Percentiles rank a stretch among this genome's conserved stretches.
phyloP scores from a whole-genome alignment of 139 green algal species.

The Chlamydomonas urium region DNA sequence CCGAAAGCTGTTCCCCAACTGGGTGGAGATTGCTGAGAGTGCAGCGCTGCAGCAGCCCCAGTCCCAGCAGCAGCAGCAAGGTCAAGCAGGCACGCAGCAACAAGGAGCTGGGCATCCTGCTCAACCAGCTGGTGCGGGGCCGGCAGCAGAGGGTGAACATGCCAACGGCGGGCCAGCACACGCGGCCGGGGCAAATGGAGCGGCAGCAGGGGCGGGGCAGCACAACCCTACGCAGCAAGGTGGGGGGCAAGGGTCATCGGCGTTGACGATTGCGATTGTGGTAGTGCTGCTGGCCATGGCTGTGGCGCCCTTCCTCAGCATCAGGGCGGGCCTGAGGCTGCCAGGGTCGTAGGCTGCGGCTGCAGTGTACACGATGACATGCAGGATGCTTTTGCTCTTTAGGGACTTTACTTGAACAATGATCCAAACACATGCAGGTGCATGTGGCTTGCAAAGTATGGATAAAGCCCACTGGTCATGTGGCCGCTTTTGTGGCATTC shows the following conservation, averaged over 20 bases:
- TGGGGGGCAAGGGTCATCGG: no score
- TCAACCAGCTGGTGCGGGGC: neutral
- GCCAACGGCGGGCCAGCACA: neutral
- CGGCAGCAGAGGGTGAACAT: slow-evolving; percentile 5
- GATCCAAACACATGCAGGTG: no score
- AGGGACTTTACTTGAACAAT: no score
- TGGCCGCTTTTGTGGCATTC: no score
- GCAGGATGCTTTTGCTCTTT: no score
- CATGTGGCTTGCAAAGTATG: no score
- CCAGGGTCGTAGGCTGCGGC: no score
- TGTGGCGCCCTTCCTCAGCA: slow-evolving; percentile 27
- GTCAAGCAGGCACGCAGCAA: slow-evolving; percentile 15
- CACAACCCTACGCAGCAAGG: no score
- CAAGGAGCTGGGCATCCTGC: neutral
- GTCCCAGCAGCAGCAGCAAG: slow-evolving; percentile 1
- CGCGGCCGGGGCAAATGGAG: neutral
- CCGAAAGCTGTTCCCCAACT: slow-evolving; percentile 75
- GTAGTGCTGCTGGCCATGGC: slow-evolving; percentile 34
- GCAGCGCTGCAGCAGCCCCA: neutral
- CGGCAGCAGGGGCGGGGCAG: neutral
- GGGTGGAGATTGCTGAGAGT: slow-evolving; percentile 43
- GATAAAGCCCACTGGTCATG: no score
- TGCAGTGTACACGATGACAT: no score
- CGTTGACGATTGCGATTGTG: slow-evolving; percentile 33
- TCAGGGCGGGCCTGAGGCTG: no score